phyloP scores from a whole-genome alignment of 2,329 filamentous ascomycete genomes.

The Graphilbum sp. region DNA sequence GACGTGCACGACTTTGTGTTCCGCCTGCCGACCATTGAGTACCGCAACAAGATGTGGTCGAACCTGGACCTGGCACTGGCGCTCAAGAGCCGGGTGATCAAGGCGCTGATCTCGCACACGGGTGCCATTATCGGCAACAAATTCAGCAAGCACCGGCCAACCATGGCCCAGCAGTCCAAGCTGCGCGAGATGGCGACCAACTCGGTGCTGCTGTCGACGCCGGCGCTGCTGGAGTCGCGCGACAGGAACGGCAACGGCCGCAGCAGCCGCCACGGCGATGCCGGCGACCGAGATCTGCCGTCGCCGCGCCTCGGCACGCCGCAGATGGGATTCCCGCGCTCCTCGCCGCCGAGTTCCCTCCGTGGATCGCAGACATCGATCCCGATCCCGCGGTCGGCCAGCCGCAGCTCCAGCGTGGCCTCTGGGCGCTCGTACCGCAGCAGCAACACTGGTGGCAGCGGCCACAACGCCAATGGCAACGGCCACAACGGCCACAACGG shows the following conservation, averaged over 20 bases:
- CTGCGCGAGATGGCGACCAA: slow-evolving; percentile 73
- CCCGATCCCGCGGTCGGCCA: slow-evolving; percentile 25
- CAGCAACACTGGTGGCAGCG: too few relatives aligned
- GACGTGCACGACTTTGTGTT: slow-evolving; percentile 98
- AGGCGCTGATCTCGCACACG: slow-evolving; percentile 85
- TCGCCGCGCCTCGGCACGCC: too few relatives aligned
- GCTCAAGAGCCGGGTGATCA: slow-evolving; percentile 86
- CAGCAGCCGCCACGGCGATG: background rate
- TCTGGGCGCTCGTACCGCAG: slow-evolving; percentile 27
- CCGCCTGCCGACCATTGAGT: slow-evolving; percentile 83
- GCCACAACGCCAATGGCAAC: background rate
- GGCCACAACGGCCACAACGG: background rate
- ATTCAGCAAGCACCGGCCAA: slow-evolving; percentile 75
- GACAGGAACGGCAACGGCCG: background rate
- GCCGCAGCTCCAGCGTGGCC: slow-evolving; percentile 36
- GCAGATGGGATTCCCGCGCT: too few relatives aligned
- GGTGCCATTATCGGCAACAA: slow-evolving; percentile 97
- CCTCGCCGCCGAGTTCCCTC: slow-evolving; percentile 37
- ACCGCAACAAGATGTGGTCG: slow-evolving; percentile 98
- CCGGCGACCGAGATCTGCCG: background rate
- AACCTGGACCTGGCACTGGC: slow-evolving; percentile 87
- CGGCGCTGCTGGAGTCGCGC: slow-evolving; percentile 20
- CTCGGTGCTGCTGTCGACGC: slow-evolving; percentile 43
- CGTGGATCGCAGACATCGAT: slow-evolving; percentile 32
- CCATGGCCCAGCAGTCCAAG: slow-evolving; percentile 59